Evolutionary conservation across 805 yeast genomes (phyloP).

Genomic region (Spathaspora gorwiae): DNA sequence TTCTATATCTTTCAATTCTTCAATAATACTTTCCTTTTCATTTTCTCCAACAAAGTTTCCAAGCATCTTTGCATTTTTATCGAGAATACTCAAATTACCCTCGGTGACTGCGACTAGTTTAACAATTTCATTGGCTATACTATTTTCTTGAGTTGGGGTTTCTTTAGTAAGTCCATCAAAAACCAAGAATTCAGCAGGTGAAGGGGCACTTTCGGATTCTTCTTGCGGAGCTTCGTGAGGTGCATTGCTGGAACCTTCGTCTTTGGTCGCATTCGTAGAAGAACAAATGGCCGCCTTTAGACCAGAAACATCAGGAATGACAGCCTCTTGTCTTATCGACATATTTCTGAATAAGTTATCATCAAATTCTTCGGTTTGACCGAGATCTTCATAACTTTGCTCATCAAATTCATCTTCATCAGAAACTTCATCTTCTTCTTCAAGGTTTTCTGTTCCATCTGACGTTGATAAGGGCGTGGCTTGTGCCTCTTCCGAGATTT

Average conservation of each 20-base stretch:
- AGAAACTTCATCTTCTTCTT: slow-evolving; percentile 2
- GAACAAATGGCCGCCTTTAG: no score
- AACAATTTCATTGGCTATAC: slow-evolving; percentile 12
- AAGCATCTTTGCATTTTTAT: slow-evolving; percentile 15
- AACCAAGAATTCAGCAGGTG: slow-evolving; percentile 4
- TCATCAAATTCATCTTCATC: slow-evolving; percentile 1
- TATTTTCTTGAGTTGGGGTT: neutral
- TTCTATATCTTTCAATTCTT: neutral
- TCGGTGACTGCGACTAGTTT: slow-evolving; percentile 21
- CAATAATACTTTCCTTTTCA: neutral
- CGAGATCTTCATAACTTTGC: neutral
- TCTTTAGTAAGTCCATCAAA: slow-evolving; percentile 6
- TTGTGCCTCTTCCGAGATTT: no score
- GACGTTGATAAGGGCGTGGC: no score
- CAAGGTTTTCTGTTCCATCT: neutral
- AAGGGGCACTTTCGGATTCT: neutral
- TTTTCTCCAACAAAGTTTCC: slow-evolving; percentile 10
- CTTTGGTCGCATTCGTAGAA: no score
- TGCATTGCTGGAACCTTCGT: neutral
- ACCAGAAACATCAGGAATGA: neutral
- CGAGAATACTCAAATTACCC: slow-evolving; percentile 21
- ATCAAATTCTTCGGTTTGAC: neutral
- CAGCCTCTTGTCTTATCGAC: neutral
- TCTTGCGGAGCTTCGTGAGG: slow-evolving; percentile 1
- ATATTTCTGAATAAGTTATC: neutral